These are phyloP conservation scores for Trichophyton benhamiae DNA, from an alignment of 2,329 filamentous ascomycete species.

Conservation along the genomic window DNA sequence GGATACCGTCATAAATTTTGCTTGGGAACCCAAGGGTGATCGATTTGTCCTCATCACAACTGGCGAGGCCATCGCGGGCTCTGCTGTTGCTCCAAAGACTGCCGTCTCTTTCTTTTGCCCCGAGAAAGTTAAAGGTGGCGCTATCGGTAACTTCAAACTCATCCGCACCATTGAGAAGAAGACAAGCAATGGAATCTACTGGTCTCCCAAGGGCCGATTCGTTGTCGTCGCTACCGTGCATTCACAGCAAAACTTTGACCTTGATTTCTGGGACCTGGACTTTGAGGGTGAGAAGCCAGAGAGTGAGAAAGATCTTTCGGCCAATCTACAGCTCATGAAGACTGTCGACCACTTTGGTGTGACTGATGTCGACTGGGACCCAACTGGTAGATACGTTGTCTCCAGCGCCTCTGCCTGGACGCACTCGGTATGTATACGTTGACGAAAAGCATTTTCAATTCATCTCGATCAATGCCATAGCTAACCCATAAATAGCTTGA, in stretches of 20 bases:
- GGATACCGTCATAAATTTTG: slow-evolving; percentile 98
- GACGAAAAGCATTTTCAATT: not conserved
- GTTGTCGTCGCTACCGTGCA: slow-evolving; percentile 87
- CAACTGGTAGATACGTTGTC: slow-evolving; percentile 85
- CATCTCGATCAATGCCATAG: slow-evolving; percentile 5
- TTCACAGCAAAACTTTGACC: slow-evolving; percentile 84
- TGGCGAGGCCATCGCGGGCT: slow-evolving; percentile 63
- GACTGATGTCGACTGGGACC: slow-evolving; percentile 96
- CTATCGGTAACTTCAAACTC: slow-evolving; percentile 88
- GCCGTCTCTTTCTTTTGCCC: slow-evolving; percentile 92
- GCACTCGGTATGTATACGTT: slow-evolving; percentile 58
- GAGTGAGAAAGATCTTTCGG: slow-evolving; percentile 82
- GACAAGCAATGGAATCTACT: slow-evolving; percentile 99
- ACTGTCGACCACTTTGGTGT: slow-evolving; percentile 92
- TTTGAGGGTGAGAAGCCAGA: slow-evolving; percentile 95
- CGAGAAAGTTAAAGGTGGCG: slow-evolving; percentile 75
- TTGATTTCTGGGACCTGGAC: slow-evolving; percentile 96
- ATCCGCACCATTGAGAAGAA: slow-evolving; percentile 95
- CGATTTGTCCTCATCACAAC: slow-evolving; percentile 95
- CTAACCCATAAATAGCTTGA: slow-evolving; percentile 59
- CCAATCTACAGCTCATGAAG: slow-evolving; percentile 91
- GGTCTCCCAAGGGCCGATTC: slow-evolving; percentile 90
- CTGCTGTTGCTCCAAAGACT: slow-evolving; percentile 74
- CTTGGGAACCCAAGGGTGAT: slow-evolving; percentile 97
- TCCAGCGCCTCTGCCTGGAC: slow-evolving; percentile 94